Evolutionary conservation across 352 stramenopile species (phyloP), one percentile per base, ranked within the genome.

Genomic region (Pythium phragmiticola): DNA sequence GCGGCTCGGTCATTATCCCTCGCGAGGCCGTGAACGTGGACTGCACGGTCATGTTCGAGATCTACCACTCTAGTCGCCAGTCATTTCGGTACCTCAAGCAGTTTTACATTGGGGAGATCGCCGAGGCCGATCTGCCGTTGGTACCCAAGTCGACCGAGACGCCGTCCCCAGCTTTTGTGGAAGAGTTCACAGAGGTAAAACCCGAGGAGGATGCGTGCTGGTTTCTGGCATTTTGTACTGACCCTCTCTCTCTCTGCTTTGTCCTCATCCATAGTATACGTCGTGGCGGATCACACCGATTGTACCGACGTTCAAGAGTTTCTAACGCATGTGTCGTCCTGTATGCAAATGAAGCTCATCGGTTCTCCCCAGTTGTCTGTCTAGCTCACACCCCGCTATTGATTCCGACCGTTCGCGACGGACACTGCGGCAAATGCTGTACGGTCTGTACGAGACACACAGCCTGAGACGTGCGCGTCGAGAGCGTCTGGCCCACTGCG

Each of bases 61-160:
- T 96, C 37, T 96, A 95, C 63, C 89, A 97, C 72, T 86, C 89
- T 14, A 94, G 86, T 57, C 84, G 88, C n/a, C 85, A 96, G 80
- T 94, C 88, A 7, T 97, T 97, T 63, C 77, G 88, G 43, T 97
- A 95, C 66, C 73, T 97, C 39, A 92, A 94, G 66, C 87, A 96
- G 68, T 96, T 97, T 54, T 97, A 96, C 78, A 93, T 97, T 39
- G 89, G 89, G 21, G 88, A 96, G 53, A 75, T 97, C 34, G 76
- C 75, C 19, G 73, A 79, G 2, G 77, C 83, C 7, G 87, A 97
- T 54, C 60, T 83, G 21, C 50, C 34, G 16, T 47, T 74, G 17
- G 79, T 94, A 36, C 84, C 86, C 0, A 77, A 71, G 41, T 73
- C 83, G 23, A 56, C 53, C 21, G 74, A 81, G 48, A 67, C 74